Conservation (phyloP, 768 basidiomycete genomes). For the Austroboletus eburneus region DNA sequence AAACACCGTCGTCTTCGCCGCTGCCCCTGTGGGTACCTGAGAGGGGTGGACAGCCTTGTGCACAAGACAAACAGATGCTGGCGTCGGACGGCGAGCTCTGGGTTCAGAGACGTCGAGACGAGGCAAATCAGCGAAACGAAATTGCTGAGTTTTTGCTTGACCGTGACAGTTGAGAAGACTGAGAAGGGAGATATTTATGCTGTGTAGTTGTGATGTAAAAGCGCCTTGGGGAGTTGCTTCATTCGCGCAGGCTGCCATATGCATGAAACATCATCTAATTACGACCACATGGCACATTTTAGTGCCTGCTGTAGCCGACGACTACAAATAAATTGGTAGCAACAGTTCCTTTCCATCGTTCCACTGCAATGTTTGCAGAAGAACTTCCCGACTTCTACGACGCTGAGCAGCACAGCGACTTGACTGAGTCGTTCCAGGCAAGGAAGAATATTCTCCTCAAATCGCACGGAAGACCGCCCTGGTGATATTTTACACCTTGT, state of each 20-base stretch:
- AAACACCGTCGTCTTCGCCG: conserved; percentile 14
- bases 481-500: conserved; percentile 40
- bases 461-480: conserved; percentile 83
- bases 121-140: conserved; percentile 34
- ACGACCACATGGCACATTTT: conserved; percentile 1
- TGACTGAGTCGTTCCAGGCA: conserved; percentile 22
- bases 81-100: conserved; percentile 27
- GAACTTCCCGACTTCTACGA: conserved; percentile 21
- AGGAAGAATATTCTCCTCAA: conserved; percentile 76
- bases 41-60: neutral
- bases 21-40: conserved; percentile 34
- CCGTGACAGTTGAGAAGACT: conserved; percentile 4
- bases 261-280: conserved; percentile 2
- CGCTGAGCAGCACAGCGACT: conserved; percentile 11
- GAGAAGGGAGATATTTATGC: too few species aligned
- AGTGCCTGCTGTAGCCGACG: conserved; percentile 24
- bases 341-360: conserved; percentile 1
- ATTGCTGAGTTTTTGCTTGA: conserved; percentile 40
- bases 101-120: conserved; percentile 28
- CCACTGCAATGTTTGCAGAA: conserved; percentile 25
- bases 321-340: conserved; percentile 25
- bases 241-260: neutral
- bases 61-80: neutral
- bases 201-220: neutral
- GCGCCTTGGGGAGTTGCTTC: neutral